Conservation (phyloP, 2,329 filamentous ascomycete species). For the Magnaporthiopsis rhizophila region DNA sequence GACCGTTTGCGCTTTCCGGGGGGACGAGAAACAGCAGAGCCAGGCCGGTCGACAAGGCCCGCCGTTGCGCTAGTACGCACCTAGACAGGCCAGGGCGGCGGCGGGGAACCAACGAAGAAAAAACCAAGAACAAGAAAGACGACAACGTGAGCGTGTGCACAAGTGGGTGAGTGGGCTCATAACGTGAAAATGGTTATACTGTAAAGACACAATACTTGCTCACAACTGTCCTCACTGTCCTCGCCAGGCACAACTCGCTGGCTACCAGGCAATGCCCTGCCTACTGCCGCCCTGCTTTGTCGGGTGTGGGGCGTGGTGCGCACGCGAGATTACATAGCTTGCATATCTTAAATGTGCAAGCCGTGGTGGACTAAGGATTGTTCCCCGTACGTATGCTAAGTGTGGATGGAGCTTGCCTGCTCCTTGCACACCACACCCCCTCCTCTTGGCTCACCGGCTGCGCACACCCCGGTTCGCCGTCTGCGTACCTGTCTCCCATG, state of each 20-base stretch:
- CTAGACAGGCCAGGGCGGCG: no score
- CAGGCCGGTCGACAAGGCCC: neutral
- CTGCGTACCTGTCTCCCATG: neutral
- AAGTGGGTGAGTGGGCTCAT: neutral
- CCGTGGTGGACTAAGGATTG: neutral
- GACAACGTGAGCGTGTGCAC: neutral
- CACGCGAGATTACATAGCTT: neutral
- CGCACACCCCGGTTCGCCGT: neutral
- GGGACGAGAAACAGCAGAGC: neutral
- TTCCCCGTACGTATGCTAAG: neutral
- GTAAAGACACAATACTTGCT: neutral
- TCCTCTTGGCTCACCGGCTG: neutral
- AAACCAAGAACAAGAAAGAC: neutral
- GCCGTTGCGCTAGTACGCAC: neutral
- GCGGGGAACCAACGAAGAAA: neutral
- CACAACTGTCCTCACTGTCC: neutral
- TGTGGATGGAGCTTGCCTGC: neutral
- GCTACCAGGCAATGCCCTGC: conserved; percentile 2
- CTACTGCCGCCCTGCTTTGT: neutral
- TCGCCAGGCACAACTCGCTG: conserved; percentile 4
- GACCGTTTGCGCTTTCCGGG: neutral
- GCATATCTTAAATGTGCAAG: neutral
- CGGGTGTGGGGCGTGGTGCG: neutral
- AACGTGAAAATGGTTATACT: neutral
- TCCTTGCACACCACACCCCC: neutral